Conservation (phyloP, 2,329 filamentous ascomycete species). For the Penicillium brevicompactum region DNA sequence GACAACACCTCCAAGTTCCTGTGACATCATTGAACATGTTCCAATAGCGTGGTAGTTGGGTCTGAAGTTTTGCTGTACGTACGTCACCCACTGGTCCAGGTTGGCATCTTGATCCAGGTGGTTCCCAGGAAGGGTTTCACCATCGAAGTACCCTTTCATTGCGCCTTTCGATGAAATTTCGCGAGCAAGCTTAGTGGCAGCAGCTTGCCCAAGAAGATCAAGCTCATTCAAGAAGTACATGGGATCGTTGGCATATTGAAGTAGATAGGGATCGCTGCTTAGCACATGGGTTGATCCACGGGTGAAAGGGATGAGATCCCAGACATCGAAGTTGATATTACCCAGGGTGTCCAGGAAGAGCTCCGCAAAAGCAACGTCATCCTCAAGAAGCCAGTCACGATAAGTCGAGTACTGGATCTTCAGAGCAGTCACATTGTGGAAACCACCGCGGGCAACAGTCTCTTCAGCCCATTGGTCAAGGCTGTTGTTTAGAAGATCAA, state of each 20-base stretch:
- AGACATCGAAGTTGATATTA: conserved; percentile 29
- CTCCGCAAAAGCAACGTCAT: conserved; percentile 30
- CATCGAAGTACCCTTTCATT: conserved; percentile 22
- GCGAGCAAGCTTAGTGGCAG: conserved; percentile 29
- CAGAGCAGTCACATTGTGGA: conserved; percentile 29
- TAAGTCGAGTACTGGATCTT: conserved; percentile 30
- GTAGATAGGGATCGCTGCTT: conserved; percentile 29
- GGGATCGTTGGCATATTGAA: conserved; percentile 25
- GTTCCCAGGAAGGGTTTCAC: conserved; percentile 19
- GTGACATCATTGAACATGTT: conserved; percentile 37
- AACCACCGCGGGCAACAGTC: conserved; percentile 27
- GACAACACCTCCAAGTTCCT: conserved; percentile 36
- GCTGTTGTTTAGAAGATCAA: conserved; percentile 26
- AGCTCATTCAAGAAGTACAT: conserved; percentile 31
- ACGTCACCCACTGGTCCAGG: conserved; percentile 25
- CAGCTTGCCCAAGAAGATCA: conserved; percentile 30
- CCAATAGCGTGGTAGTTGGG: conserved; percentile 34
- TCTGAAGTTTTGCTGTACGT: conserved; percentile 29
- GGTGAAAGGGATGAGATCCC: conserved; percentile 34
- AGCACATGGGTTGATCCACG: conserved; percentile 28
- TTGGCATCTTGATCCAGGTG: conserved; percentile 18
- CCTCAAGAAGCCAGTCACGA: conserved; percentile 28
- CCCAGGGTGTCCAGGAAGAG: conserved; percentile 31
- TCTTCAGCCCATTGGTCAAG: conserved; percentile 30
- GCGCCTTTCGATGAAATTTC: conserved; percentile 18